Evolutionary conservation across 306 rosid genomes (phyloP).

Genomic region (Biancaea sappan): DNA sequence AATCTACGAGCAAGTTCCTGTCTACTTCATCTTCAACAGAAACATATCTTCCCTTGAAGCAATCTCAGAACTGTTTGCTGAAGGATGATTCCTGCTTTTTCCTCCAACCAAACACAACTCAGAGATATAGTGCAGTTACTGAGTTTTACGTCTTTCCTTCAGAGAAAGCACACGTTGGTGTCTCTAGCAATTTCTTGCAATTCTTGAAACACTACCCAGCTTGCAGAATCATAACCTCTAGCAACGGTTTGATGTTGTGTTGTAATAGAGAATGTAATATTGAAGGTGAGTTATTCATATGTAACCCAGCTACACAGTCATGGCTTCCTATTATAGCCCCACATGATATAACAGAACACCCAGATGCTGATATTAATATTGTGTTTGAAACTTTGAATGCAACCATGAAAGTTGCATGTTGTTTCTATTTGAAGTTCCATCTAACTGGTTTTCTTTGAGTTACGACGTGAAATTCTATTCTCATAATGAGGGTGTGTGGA

Average conservation of each 20-base stretch:
- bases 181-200: background rate
- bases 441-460: background rate
- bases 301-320: constrained; percentile 5
- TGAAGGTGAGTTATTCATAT: background rate
- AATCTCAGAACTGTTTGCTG: background rate
- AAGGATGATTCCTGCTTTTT: constrained; percentile 22
- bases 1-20: background rate
- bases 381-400: constrained; percentile 3
- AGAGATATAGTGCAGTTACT: background rate
- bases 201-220: background rate
- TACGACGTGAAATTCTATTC: background rate
- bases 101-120: background rate
- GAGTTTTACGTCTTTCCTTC: background rate
- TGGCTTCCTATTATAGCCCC: background rate
- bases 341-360: background rate
- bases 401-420: background rate
- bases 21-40: background rate
- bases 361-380: background rate
- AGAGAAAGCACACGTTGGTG: background rate
- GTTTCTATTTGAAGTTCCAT: background rate
- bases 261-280: too few relatives aligned
- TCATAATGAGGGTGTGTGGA: background rate
- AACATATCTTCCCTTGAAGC: background rate
- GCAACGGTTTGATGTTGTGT: constrained; percentile 21
- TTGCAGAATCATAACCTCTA: background rate